Conservation (phyloP, 2,329 filamentous ascomycete genomes). For the Xylariaceae sp. region DNA sequence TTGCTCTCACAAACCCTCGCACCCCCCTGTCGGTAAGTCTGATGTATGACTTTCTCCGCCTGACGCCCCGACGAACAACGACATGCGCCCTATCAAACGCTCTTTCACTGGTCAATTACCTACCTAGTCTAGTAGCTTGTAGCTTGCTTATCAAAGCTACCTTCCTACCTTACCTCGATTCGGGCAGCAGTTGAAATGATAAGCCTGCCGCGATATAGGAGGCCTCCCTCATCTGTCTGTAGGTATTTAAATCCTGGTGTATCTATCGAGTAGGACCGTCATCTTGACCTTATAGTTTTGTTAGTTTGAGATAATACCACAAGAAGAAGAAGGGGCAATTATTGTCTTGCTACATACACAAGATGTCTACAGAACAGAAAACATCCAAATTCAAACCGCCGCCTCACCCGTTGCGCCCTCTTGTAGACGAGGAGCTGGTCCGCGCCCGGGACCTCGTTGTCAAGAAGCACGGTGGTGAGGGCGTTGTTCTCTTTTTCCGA, state of each 20-base stretch:
- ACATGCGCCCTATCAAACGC: conserved; percentile 15
- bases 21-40: neutral
- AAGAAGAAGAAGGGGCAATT: neutral
- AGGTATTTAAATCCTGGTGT: conserved; percentile 12
- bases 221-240: neutral
- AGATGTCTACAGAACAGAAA: conserved; percentile 18
- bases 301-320: too few species aligned
- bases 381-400: neutral
- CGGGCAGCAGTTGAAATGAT: conserved; percentile 9
- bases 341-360: neutral
- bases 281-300: neutral
- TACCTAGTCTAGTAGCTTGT: neutral
- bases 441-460: conserved; percentile 38
- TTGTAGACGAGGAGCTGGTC: conserved; percentile 37
- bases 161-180: conserved; percentile 3
- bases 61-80: conserved; percentile 1
- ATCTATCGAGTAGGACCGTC: neutral
- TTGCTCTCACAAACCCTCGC: neutral
- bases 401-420: conserved; percentile 40
- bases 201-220: conserved; percentile 18
- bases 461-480: conserved; percentile 34
- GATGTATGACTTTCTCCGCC: neutral
- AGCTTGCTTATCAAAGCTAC: conserved; percentile 23
- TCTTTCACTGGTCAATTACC: neutral
- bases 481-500: conserved; percentile 36